Percentiles rank a stretch among this genome's conserved stretches.
Conservation (phyloP, 2,329 filamentous ascomycete genomes). For the Cryphonectria carpinicola region DNA sequence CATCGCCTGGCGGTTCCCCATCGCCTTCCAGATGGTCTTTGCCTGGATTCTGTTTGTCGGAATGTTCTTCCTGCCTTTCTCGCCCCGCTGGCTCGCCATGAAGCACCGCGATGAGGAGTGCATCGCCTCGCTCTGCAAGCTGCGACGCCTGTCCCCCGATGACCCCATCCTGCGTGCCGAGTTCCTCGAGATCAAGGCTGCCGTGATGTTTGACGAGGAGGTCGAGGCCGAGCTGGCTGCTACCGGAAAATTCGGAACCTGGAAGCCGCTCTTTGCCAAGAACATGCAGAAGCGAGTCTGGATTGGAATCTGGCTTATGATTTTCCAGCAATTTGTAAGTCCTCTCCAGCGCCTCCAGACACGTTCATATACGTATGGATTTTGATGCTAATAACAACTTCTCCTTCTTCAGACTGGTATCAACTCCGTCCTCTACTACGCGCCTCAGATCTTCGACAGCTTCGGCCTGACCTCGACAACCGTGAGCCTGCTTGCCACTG, state of each 20-base stretch:
- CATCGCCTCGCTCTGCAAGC: slow-evolving; percentile 31
- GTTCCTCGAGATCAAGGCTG: slow-evolving; percentile 37
- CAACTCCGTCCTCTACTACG: slow-evolving; percentile 33
- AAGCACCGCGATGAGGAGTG: slow-evolving; percentile 35
- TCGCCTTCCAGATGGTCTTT: slow-evolving; percentile 31
- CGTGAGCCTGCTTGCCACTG: slow-evolving; percentile 27
- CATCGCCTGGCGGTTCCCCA: slow-evolving; percentile 30
- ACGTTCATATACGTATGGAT: no score
- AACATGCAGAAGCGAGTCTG: slow-evolving; percentile 34
- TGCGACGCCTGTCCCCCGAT: slow-evolving; percentile 32
- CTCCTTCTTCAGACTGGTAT: slow-evolving; percentile 28
- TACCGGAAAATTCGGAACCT: slow-evolving; percentile 19
- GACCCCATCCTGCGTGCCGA: slow-evolving; percentile 34
- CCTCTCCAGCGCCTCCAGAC: no score
- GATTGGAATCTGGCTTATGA: slow-evolving; percentile 31
- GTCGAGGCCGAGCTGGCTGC: slow-evolving; percentile 23
- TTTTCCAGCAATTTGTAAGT: slow-evolving; percentile 32
- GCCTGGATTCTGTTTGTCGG: slow-evolving; percentile 28
- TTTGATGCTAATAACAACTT: background rate
- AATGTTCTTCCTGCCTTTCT: slow-evolving; percentile 30
- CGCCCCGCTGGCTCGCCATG: slow-evolving; percentile 36
- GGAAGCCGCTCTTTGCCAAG: slow-evolving; percentile 32
- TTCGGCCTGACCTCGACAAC: slow-evolving; percentile 29
- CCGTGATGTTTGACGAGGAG: slow-evolving; percentile 34
- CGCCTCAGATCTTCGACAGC: slow-evolving; percentile 30